Base-by-base conservation (phyloP, 768 basidiomycete species). In the Cyclocybe cylindracea region DNA sequence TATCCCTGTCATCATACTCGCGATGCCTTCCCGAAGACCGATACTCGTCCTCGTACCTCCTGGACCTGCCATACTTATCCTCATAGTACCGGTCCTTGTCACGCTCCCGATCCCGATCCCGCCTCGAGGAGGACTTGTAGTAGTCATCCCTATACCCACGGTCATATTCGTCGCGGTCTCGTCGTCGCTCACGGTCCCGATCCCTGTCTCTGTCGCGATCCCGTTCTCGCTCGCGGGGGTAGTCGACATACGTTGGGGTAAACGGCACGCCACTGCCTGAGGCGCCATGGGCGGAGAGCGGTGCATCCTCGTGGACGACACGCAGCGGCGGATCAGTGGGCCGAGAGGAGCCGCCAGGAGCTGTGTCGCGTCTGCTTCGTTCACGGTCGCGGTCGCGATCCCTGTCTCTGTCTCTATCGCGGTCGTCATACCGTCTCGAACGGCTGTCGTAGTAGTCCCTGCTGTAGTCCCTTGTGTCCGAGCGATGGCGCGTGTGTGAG, bases 251-350 rank as follows among this genome's bases (percentile, higher is more conserved):
- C 3, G 61, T 63, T 5, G 61, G 61, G 2, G 53, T 24, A 29
- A 61, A 58, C 6, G 61, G 55, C 7, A 63, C 59, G n/a, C 55
- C 61, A n/a, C 24, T 24, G 24, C 39, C 39, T 13, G 48, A 46
- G 10, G 57, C 55, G 37, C 57, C 57, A 8, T 54, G 56, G 13
- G 58, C 39, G 11, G 60, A 59, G 7, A 63, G 54, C n/a, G 62
- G 62, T 7, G 51, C 45, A 44, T 63, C 62, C 39, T 61, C 60
- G 35, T 59, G 60, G 2, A 63, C 62, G 9, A 63, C 62, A 48
- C 59, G 62, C 39, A 57, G 32, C 2, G 59, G 55, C 2, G 57
- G 51, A 24, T 57, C 59, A 6, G 11, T 40, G 8, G 16, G 41
- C 11, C 56, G 48, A 13, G 50, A 41, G 10, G 53, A 48, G 2